Conservation (phyloP, 345 rosid species). For the Populus deltoides region DNA sequence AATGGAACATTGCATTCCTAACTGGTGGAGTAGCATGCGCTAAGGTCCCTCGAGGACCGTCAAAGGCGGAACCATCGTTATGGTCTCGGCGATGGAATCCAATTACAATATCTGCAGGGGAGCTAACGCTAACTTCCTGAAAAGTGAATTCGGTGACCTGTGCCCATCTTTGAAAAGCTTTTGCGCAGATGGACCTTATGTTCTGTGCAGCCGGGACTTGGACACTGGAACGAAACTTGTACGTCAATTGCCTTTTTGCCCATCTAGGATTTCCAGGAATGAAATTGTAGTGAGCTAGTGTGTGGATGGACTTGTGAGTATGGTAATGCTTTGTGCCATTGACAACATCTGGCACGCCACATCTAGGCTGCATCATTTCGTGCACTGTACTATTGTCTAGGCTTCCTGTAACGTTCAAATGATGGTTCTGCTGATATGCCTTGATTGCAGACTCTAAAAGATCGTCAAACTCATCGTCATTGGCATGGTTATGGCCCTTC, state of each 20-base stretch:
- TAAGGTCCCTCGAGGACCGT: constrained; percentile 4
- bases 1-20: constrained; percentile 5
- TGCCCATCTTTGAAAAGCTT: constrained; percentile 10
- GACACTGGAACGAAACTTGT: constrained; percentile 6
- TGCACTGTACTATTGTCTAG: background rate
- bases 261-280: constrained; percentile 1
- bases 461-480: background rate
- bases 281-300: constrained; percentile 2
- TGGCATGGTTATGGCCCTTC: background rate
- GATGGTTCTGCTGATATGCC: background rate
- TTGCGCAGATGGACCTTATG: background rate
- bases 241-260: constrained; percentile 8
- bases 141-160: constrained; percentile 7
- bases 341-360: background rate
- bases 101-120: constrained; percentile 6
- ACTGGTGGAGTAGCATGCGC: constrained; percentile 23
- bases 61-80: constrained; percentile 15
- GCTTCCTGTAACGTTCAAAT: background rate
- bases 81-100: constrained; percentile 13
- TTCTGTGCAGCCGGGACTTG: background rate
- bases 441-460: background rate
- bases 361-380: background rate
- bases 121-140: background rate
- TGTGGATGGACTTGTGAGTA: background rate
- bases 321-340: background rate